Conservation (phyloP, 2,329 filamentous ascomycete species). For the Xylaria sp. region DNA sequence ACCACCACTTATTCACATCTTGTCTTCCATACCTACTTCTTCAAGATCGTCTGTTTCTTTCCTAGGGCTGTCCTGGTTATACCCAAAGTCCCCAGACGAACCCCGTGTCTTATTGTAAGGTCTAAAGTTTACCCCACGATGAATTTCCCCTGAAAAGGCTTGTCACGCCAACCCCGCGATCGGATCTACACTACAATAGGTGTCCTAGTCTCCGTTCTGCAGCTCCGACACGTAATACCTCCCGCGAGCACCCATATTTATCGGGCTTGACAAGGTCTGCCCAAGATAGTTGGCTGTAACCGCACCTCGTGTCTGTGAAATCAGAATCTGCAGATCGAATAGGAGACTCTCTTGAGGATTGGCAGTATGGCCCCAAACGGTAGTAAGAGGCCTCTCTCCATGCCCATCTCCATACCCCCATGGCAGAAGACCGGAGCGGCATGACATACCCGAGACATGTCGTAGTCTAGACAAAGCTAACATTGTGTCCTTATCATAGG, state of each 20-base stretch:
- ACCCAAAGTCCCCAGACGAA: neutral
- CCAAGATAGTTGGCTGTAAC: constrained; percentile 1
- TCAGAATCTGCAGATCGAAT: neutral
- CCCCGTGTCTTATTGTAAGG: neutral
- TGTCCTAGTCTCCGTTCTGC: neutral
- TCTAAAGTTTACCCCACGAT: constrained; percentile 27
- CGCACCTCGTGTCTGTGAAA: constrained; percentile 2
- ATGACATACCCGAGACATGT: neutral
- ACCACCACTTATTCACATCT: neutral
- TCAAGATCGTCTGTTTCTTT: neutral
- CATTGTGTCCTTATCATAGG: constrained; percentile 47
- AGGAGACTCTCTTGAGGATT: neutral
- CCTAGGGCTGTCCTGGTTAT: neutral
- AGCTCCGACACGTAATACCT: constrained; percentile 19
- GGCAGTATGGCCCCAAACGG: constrained; percentile 53
- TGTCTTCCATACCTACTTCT: neutral
- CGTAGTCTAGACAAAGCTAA: constrained; percentile 26
- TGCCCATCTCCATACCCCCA: neutral
- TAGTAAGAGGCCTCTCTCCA: constrained; percentile 48
- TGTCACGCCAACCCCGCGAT: constrained; percentile 28
- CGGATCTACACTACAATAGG: constrained; percentile 18
- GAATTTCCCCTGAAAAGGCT: constrained; percentile 25
- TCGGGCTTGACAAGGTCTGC: constrained; percentile 6
- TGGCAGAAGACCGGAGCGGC: neutral
- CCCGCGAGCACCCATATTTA: neutral